phyloP scores from a whole-genome alignment of 2,329 filamentous ascomycete species.

The Fusarium verticillioides region DNA sequence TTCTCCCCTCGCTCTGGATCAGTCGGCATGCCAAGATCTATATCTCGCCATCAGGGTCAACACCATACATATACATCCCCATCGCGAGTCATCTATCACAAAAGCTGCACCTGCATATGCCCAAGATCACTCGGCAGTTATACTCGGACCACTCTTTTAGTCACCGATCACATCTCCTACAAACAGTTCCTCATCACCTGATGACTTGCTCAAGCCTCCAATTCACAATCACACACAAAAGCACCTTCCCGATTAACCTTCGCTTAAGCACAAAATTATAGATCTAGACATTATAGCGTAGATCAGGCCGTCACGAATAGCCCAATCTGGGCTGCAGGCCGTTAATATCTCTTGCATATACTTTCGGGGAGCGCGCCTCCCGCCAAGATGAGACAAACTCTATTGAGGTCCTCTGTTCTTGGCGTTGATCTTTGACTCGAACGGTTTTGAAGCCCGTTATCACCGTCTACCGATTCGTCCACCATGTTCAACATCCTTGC shows the following conservation, averaged over 20 bases:
- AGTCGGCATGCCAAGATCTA: not conserved
- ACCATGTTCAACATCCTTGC: not conserved
- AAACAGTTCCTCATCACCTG: not conserved
- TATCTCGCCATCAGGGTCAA: not conserved
- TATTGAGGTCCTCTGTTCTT: not conserved
- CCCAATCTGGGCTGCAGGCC: not conserved
- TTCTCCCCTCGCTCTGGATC: not conserved
- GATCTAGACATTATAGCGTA: not conserved
- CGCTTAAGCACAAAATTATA: not conserved
- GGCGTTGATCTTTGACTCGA: not conserved
- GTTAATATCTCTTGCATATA: conserved; percentile 3
- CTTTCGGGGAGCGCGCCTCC: not conserved
- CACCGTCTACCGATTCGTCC: not conserved
- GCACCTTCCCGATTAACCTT: conserved; percentile 1
- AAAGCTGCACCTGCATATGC: not conserved
- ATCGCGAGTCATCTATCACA: not conserved
- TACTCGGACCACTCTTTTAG: not conserved
- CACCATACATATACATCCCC: not conserved
- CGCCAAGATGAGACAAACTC: not conserved
- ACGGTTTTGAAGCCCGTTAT: not conserved
- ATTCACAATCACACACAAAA: not conserved
- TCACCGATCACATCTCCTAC: not conserved
- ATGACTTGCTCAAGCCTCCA: not conserved
- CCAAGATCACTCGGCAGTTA: not conserved
- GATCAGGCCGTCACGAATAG: not conserved